phyloP scores from a whole-genome alignment of 139 green algal genomes.

The Chlamydomonas applanata region DNA sequence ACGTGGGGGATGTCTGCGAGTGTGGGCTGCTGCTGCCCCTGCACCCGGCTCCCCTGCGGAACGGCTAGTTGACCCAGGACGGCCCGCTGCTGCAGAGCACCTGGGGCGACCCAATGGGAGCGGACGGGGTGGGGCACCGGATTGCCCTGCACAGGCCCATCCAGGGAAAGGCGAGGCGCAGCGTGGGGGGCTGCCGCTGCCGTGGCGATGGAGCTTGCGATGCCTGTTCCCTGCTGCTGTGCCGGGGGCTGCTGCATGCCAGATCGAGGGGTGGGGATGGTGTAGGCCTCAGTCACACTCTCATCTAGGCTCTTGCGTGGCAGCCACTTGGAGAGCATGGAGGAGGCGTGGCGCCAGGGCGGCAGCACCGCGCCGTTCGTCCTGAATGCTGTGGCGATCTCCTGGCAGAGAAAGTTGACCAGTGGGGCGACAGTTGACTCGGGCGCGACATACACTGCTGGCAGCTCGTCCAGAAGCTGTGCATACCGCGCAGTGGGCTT shows the following conservation, averaged over 20 bases:
- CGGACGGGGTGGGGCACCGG: not conserved
- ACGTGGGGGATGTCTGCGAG: not conserved
- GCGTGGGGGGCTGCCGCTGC: not conserved
- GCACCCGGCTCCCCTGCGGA: not conserved
- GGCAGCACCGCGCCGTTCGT: slow-evolving; percentile 55
- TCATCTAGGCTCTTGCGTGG: slow-evolving; percentile 29
- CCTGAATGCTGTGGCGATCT: slow-evolving; percentile 61
- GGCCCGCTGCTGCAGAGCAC: not conserved
- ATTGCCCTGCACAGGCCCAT: not conserved
- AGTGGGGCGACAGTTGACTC: slow-evolving; percentile 31
- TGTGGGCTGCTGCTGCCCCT: not conserved
- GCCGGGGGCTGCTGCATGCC: not conserved
- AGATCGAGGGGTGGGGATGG: not conserved
- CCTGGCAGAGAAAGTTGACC: slow-evolving; percentile 37
- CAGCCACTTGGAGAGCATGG: slow-evolving; percentile 69
- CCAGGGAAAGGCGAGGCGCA: not conserved
- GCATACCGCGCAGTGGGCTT: slow-evolving; percentile 40
- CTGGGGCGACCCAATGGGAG: not conserved
- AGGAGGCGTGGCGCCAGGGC: slow-evolving; percentile 59
- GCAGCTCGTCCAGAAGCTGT: slow-evolving; percentile 32
- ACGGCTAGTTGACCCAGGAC: not conserved
- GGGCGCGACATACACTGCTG: slow-evolving; percentile 43
- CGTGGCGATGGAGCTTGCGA: too few species aligned
- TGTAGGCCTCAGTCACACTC: not conserved
- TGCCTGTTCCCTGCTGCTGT: too few species aligned